These are phyloP conservation scores for Botrytis paeoniae DNA, from an alignment of 2,329 filamentous ascomycete species.

Conservation along the genomic window DNA sequence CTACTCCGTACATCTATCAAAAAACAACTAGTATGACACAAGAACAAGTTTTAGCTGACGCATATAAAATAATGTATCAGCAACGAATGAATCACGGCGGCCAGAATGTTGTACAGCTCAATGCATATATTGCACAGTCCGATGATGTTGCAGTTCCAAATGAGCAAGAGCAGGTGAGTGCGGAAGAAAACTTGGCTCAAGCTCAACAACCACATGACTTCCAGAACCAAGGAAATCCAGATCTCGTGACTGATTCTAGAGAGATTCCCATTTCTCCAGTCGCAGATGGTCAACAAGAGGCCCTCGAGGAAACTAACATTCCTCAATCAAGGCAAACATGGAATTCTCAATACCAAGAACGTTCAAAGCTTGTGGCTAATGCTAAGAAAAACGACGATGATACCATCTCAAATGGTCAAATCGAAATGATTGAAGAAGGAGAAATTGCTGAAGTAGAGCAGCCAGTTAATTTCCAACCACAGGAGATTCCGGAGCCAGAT, in stretches of 20 bases:
- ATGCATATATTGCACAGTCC: not conserved
- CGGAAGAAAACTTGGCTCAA: not conserved
- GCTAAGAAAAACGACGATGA: not conserved
- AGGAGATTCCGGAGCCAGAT: not conserved
- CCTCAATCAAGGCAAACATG: not conserved
- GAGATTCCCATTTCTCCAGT: accelerated
- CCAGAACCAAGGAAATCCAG: too few relatives aligned
- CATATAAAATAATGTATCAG: not conserved
- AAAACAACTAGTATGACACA: not conserved
- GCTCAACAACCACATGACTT: accelerated
- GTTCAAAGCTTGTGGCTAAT: accelerated
- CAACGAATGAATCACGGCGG: not conserved
- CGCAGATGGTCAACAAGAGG: not conserved
- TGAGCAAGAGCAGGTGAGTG: not conserved
- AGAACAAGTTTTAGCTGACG: not conserved
- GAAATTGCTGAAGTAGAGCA: not conserved
- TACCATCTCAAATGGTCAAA: not conserved
- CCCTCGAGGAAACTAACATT: not conserved
- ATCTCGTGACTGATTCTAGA: accelerated
- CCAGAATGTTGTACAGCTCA: not conserved
- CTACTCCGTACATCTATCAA: not conserved
- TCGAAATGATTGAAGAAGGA: not conserved
- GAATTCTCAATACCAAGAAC: not conserved
- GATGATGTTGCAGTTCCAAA: not conserved
- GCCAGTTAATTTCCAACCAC: not conserved